A percentile compares a stretch with the other conserved stretches of the same genome.
These are phyloP conservation scores for Mycogone perniciosa DNA, from an alignment of 2,329 filamentous ascomycete species.

Conservation along the genomic window DNA sequence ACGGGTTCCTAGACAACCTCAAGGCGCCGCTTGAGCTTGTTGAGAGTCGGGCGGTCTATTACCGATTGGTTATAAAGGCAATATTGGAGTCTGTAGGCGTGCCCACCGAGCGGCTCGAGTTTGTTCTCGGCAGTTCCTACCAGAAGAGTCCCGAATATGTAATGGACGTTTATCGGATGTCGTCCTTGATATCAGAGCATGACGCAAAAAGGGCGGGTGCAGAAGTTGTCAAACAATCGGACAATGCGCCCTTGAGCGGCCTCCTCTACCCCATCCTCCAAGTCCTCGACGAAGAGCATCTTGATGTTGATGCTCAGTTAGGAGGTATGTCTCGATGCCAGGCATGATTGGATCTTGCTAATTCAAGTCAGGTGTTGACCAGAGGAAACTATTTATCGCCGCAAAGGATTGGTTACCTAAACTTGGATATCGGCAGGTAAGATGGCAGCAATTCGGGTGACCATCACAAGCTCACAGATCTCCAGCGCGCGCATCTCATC, in stretches of 20 bases:
- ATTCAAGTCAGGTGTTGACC: slow-evolving; percentile 53
- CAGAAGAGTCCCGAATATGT: slow-evolving; percentile 67
- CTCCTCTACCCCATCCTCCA: slow-evolving; percentile 55
- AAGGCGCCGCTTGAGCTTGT: slow-evolving; percentile 88
- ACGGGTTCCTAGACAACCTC: slow-evolving; percentile 74
- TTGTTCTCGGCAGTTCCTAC: slow-evolving; percentile 80
- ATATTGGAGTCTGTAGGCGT: slow-evolving; percentile 74
- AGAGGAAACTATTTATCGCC: slow-evolving; percentile 82
- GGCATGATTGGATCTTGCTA: not conserved
- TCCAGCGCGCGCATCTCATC: slow-evolving; percentile 32
- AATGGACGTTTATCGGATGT: slow-evolving; percentile 82
- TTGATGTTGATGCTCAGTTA: slow-evolving; percentile 83
- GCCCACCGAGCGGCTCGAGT: slow-evolving; percentile 69
- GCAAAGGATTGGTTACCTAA: slow-evolving; percentile 81
- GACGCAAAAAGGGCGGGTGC: slow-evolving; percentile 86
- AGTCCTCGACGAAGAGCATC: slow-evolving; percentile 82
- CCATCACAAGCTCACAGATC: slow-evolving; percentile 1
- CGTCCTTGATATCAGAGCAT: slow-evolving; percentile 64
- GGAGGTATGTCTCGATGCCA: slow-evolving; percentile 45
- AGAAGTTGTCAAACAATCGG: slow-evolving; percentile 89
- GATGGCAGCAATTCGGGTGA: not conserved
- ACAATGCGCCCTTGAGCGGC: slow-evolving; percentile 60
- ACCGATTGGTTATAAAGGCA: slow-evolving; percentile 67
- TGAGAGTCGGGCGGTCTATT: slow-evolving; percentile 75
- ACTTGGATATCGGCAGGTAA: slow-evolving; percentile 69